These are phyloP conservation scores for Metschnikowia rubicola DNA, from an alignment of 805 yeast genomes.

Conservation along the genomic window DNA sequence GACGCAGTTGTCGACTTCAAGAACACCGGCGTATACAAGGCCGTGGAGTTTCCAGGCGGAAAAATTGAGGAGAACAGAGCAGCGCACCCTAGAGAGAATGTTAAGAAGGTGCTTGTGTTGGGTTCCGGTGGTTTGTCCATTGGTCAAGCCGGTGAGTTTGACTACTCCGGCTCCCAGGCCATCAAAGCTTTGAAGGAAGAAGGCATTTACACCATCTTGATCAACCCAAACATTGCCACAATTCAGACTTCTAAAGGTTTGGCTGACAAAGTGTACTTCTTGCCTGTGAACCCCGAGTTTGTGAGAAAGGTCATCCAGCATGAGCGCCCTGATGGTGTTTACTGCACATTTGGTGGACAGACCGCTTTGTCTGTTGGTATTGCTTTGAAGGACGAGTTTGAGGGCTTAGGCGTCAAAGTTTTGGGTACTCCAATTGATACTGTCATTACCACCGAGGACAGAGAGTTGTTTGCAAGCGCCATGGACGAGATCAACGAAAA, in stretches of 20 bases:
- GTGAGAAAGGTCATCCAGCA: constrained; percentile 92
- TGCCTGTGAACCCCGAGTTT: constrained; percentile 96
- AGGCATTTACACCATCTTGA: constrained; percentile 91
- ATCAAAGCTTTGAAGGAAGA: constrained; percentile 97
- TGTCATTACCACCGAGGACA: constrained; percentile 94
- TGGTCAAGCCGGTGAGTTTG: constrained; percentile 99
- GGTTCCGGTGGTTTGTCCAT: constrained; percentile 98
- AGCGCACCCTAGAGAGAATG: constrained; percentile 73
- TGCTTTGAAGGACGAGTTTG: constrained; percentile 91
- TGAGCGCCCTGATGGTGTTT: constrained; percentile 96
- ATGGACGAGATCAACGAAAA: constrained; percentile 95
- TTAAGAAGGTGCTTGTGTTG: constrained; percentile 86
- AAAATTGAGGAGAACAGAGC: constrained; percentile 65
- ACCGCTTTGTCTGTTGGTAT: constrained; percentile 97
- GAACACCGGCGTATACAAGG: constrained; percentile 54
- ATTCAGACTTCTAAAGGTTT: constrained; percentile 97
- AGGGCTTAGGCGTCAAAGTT: constrained; percentile 85
- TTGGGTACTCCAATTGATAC: constrained; percentile 96
- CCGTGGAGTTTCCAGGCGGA: constrained; percentile 88
- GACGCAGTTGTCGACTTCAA: constrained; percentile 69
- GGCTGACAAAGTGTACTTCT: constrained; percentile 95
- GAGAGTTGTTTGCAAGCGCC: constrained; percentile 91
- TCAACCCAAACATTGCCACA: constrained; percentile 97
- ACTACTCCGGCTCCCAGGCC: constrained; percentile 98
- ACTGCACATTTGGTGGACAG: constrained; percentile 98